A percentile compares a stretch with the other conserved stretches of the same genome.
phyloP scores from a whole-genome alignment of 257 asterid species.

The Ophiorrhiza pumila region DNA sequence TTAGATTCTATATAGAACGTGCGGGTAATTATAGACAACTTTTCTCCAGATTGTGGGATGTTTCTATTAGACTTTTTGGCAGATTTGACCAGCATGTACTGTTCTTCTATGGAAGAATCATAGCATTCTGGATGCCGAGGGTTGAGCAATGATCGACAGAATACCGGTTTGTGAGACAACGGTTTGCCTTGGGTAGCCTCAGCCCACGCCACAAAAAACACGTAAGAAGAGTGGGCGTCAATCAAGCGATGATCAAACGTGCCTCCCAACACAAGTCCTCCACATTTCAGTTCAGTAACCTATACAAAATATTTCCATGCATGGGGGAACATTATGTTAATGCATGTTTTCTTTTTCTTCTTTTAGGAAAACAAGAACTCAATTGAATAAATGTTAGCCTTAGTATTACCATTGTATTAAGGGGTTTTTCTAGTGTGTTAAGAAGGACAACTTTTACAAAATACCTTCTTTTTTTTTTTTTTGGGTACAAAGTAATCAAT shows the following conservation, averaged over 20 bases:
- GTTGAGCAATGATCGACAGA: conserved; percentile 52
- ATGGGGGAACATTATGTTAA: no score
- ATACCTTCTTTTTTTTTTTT: no score
- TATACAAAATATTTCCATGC: no score
- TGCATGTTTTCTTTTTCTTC: no score
- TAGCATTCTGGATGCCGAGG: conserved; percentile 43
- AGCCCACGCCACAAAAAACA: conserved; percentile 63
- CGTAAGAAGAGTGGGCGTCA: conserved; percentile 67
- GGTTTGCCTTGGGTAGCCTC: conserved; percentile 41
- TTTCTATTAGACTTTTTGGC: no score
- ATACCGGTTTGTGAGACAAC: conserved; percentile 40
- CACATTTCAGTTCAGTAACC: conserved; percentile 51
- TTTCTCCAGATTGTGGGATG: no score
- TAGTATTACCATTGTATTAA: no score
- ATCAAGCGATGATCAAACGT: conserved; percentile 57
- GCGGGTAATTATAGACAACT: conserved; percentile 28
- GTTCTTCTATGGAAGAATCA: conserved; percentile 31
- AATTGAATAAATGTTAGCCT: no score
- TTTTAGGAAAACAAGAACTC: no score
- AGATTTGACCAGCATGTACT: conserved; percentile 34
- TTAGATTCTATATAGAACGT: conserved; percentile 48
- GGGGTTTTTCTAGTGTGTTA: no score
- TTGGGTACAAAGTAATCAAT: no score
- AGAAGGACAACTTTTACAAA: no score
- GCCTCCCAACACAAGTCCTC: conserved; percentile 60